Evolutionary conservation across 129 eudicot genomes (phyloP), one percentile per base, ranked within the genome.

Genomic region (Flaveria bidentis): DNA sequence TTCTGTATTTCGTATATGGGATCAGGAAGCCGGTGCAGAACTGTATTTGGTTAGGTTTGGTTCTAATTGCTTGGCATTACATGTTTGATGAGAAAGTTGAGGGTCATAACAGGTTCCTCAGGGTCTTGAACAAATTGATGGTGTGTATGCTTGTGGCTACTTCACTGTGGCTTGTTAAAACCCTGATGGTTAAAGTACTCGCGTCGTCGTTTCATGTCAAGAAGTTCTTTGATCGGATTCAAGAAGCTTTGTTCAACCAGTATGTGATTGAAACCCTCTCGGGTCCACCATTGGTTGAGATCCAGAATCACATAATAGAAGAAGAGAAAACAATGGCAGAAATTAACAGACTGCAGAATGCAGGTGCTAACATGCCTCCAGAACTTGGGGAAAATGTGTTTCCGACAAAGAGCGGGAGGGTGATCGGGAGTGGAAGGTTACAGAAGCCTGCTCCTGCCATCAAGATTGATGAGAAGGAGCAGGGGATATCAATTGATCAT

Each of bases 201-300:
- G 98, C 98, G 0, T 93, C 98, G 23, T 90, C 92, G 0, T 92
- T 92, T 80, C 96, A 92, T 20, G 98, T 92, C 33, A 92, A 89
- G 71, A 90, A 94, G 44, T 92, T 89, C 80, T 92, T 92, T 71
- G 98, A 92, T 61, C 82, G 98, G 16, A 88, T 92, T 67, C 98
- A 92, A 51, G 98, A 92, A 16, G 89, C 98, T 0, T 56, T 92
- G 69, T 92, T 89, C 63, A 89, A 92, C 66, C 98, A 92, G 64
- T 90, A 87, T 60, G 90, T 92, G 71, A 92, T 92, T 30, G 96
- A 90, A 71, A 86, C 86, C 2, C 85, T 93, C 10, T 93, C 97
- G 0, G 96, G 95, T 42, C 92, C 96, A 2, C 98, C 97, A 0
- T 16, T 84, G 49, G 82, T 90, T 51, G 92, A 86, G 74, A 63